Evolutionary conservation across 352 stramenopile species (phyloP), one percentile per base, ranked within the genome.

Genomic region (Halophytophthora polymorphica): DNA sequence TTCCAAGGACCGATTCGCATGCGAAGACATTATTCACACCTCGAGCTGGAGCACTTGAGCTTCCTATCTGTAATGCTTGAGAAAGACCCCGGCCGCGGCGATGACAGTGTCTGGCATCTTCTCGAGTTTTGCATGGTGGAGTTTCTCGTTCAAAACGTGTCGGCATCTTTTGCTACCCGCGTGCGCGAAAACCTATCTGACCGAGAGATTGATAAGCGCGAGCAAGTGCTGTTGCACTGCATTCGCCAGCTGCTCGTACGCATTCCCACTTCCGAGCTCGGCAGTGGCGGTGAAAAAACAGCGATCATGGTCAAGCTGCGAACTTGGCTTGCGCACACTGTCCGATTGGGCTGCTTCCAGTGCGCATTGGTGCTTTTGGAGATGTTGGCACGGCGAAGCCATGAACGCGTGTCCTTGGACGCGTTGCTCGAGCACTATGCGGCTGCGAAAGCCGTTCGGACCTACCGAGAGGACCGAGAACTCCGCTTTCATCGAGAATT

Each of bases 1-100:
- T 44, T 51, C 17, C 17, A 14, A 39, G 56, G 39, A 14, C 54
- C 28, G 15, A 55, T 19, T 34, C n/a, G 5, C 17, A 5, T 17
- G 1, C 28, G 21, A 44, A 7, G 35, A 3, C 12, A n/a, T 18
- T 13, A 7, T 2, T 10, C 2, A 33, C 6, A 25, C 12, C 28
- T 75, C 15, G 55, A 58, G n/a, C 42, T 34, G 2, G 50, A 78
- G 14, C 65, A 78, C 22, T 25, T 78, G 4, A 23, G 38, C 7
- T 73, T 71, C 40, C 22, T 78, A 11, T 54, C 36, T 22, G 33
- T 7, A 3, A n/a, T 52, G 3, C 13, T 43, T 25, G 31, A 46
- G 3, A 21, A 43, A 14, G 14, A 25, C 13, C 21, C 18, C 25
- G 14, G 21, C 38, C 13, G 35, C 3, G 18, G 39, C 21, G 41